These are phyloP conservation scores for Lactarius hengduanensis DNA, from an alignment of 768 basidiomycete genomes.

Conservation along the genomic window DNA sequence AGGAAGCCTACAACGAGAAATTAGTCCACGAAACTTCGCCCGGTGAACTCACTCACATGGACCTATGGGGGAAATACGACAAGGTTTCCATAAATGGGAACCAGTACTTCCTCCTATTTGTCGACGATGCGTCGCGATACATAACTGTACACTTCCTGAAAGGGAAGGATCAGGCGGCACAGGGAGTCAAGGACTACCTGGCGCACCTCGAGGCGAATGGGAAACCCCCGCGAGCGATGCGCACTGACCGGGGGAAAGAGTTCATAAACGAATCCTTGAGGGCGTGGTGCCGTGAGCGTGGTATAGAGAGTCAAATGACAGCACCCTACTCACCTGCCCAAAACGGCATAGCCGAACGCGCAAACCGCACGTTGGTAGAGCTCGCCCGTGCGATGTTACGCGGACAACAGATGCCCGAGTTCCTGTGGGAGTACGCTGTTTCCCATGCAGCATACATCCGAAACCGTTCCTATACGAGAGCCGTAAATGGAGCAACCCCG, in stretches of 20 bases:
- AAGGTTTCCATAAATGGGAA: not conserved
- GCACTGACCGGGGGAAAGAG: not conserved
- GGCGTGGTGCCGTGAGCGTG: not conserved
- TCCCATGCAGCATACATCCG: too few relatives aligned
- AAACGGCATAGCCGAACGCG: not conserved
- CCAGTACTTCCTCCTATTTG: not conserved
- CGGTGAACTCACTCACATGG: too few relatives aligned
- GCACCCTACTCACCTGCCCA: not conserved
- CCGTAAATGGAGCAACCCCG: fast-evolving
- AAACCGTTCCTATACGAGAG: too few relatives aligned
- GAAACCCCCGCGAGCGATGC: fast-evolving
- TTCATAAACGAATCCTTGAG: not conserved
- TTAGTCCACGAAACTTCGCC: too few relatives aligned
- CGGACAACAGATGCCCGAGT: too few relatives aligned
- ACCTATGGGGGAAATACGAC: not conserved
- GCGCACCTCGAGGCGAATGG: fast-evolving
- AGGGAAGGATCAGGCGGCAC: not conserved
- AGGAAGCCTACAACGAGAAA: not conserved
- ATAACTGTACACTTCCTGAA: not conserved
- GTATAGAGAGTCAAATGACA: not conserved
- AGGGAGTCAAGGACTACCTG: not conserved
- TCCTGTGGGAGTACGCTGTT: too few relatives aligned
- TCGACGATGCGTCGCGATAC: not conserved
- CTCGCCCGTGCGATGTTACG: too few relatives aligned
- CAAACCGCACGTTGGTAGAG: not conserved